These are phyloP conservation scores for Annona squamosa DNA, from an alignment of 164 flowering plant genomes.

Conservation along the genomic window DNA sequence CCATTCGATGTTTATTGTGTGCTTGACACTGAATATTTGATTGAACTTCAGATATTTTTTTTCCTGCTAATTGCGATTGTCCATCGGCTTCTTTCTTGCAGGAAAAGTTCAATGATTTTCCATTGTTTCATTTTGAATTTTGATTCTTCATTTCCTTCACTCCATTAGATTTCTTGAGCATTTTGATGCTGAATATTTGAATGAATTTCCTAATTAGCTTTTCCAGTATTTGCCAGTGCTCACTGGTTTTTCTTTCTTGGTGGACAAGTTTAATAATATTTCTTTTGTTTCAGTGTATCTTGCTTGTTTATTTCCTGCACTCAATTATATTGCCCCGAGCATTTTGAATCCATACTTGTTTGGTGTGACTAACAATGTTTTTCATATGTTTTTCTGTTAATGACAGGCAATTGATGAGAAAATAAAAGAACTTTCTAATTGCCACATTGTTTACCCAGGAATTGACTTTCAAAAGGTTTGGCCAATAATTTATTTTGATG, in stretches of 20 bases:
- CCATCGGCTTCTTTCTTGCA: neutral
- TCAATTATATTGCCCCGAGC: neutral
- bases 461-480: conserved; percentile 89
- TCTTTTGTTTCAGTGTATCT: neutral
- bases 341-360: neutral
- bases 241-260: neutral
- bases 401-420: conserved; percentile 93
- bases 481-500: neutral
- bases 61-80: neutral
- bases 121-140: too few relatives aligned
- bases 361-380: neutral
- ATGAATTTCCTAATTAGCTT: neutral
- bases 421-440: conserved; percentile 90
- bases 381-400: conserved; percentile 12
- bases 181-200: neutral
- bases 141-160: too few relatives aligned
- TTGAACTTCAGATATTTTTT: neutral
- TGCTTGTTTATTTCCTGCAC: neutral
- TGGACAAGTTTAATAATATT: neutral
- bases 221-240: neutral
- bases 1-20: neutral
- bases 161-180: neutral
- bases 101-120: neutral
- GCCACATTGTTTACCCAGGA: conserved; percentile 81
- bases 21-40: neutral